Conservation (phyloP, 345 rosid genomes). For the Linum tenue region DNA sequence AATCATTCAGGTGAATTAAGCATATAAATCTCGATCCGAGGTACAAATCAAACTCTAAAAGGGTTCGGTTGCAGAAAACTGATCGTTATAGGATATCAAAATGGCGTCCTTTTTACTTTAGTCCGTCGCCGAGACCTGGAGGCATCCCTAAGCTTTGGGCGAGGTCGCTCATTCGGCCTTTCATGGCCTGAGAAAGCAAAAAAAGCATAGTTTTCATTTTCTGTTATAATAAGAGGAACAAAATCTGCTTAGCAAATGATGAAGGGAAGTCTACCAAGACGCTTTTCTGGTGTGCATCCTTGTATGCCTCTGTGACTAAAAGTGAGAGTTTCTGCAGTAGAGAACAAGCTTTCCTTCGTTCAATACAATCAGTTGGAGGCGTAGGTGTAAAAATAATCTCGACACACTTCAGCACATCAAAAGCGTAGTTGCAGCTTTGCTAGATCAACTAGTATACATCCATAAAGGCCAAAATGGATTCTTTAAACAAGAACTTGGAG, state of each 20-base stretch:
- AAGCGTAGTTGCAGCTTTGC: too few relatives aligned
- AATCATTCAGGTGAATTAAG: too few relatives aligned
- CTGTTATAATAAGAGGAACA: not conserved
- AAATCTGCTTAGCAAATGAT: not conserved
- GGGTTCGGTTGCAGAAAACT: too few relatives aligned
- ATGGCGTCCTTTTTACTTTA: constrained; percentile 29
- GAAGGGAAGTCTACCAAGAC: constrained; percentile 42
- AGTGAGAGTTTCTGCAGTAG: constrained; percentile 62
- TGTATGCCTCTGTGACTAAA: constrained; percentile 79
- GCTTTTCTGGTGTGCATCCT: constrained; percentile 85
- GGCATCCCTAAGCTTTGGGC: constrained; percentile 96
- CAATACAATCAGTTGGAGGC: not conserved
- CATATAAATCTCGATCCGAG: too few relatives aligned
- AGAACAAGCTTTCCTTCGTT: constrained; percentile 1
- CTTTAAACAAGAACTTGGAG: not conserved
- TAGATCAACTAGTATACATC: too few relatives aligned
- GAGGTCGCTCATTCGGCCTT: constrained; percentile 82
- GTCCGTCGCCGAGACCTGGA: constrained; percentile 57
- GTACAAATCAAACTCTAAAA: too few relatives aligned
- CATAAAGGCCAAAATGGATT: too few relatives aligned
- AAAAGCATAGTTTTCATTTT: constrained; percentile 1
- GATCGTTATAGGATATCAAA: too few relatives aligned
- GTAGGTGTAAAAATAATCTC: too few relatives aligned
- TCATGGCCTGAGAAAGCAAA: constrained; percentile 56
- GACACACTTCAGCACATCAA: too few relatives aligned